Evolutionary conservation across 2,329 filamentous ascomycete genomes (phyloP), one percentile per base, ranked within the genome.

Genomic region (Sclerotinia borealis): DNA sequence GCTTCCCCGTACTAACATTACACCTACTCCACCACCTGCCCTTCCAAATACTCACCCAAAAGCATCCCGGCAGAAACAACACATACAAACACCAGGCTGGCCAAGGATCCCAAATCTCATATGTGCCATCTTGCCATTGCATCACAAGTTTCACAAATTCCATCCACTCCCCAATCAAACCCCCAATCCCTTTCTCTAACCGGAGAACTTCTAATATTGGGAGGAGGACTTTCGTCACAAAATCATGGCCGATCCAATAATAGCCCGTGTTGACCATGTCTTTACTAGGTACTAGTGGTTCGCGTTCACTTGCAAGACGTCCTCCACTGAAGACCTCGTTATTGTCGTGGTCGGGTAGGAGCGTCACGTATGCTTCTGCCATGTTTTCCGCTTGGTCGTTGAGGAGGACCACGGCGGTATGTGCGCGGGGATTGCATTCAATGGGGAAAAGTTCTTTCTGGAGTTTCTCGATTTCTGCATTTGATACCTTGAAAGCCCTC

Each of bases 231-330:
- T 56, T 45, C 1, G 80, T 74, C 1, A 79, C 77, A 1, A 87
- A 76, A 63, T 91, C 88, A 66, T 91, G 86, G 0, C 83, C 85
- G n/a, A 87, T 72, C 87, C 87, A 91, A 74, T 88, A 89, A 68
- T 80, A 82, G 1, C 66, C 79, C 8, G 15, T 70, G 68, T 48
- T 61, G 39, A 25, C 13, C 3, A 3, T n/a, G 8, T 67, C 61
- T 72, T 64, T 47, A 64, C 63, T 3, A 31, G 66, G 6, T 72
- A 74, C 31, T 68, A 75, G 41, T 17, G 67, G 59, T 0, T 58
- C 27, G 9, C 52, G 59, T 4, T 65, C 43, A 5, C 17, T 41
- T 1, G 5, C 4, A 64, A 70, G 59, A 36, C 65, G 55, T 4
- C 51, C 52, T 6, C 59, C 37, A 34, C 63, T 29, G 4, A 9